These are phyloP conservation scores for Fusarium coffeatum DNA, from an alignment of 2,329 filamentous ascomycete genomes.

Conservation along the genomic window DNA sequence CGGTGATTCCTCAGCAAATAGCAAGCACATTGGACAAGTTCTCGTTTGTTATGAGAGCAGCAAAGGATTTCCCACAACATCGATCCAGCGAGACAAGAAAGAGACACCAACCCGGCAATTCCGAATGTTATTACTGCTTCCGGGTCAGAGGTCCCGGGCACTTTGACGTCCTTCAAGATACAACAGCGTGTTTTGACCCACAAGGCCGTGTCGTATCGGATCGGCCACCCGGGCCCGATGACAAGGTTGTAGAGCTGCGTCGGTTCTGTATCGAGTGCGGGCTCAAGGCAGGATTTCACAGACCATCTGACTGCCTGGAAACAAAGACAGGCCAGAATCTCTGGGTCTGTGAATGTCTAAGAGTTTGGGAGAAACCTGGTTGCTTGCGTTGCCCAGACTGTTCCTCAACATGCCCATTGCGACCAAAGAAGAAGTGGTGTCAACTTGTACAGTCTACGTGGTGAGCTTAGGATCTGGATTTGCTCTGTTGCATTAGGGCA, in stretches of 20 bases:
- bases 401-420: conserved; percentile 51
- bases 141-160: conserved; percentile 54
- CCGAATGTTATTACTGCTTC: conserved; percentile 58
- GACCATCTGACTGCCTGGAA: conserved; percentile 52
- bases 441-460: not conserved
- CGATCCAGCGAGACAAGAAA: conserved; percentile 53
- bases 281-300: conserved; percentile 53
- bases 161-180: conserved; percentile 54
- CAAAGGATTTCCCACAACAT: conserved; percentile 56
- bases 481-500: conserved; percentile 5
- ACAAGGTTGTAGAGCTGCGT: conserved; percentile 50
- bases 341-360: conserved; percentile 55
- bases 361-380: conserved; percentile 53
- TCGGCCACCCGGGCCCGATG: conserved; percentile 46
- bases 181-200: conserved; percentile 50
- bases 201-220: conserved; percentile 48
- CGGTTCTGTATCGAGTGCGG: conserved; percentile 58
- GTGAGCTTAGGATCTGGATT: not conserved
- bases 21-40: conserved; percentile 53
- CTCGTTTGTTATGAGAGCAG: conserved; percentile 56
- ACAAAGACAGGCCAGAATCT: conserved; percentile 54
- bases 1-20: conserved; percentile 51
- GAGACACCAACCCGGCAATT: conserved; percentile 55
- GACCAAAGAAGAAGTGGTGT: conserved; percentile 50
- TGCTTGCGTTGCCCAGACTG: conserved; percentile 53